Percentiles rank a stretch among this genome's conserved stretches.
Conservation (phyloP, 495 filamentous ascomycete genomes). For the Cetradonia linearis region DNA sequence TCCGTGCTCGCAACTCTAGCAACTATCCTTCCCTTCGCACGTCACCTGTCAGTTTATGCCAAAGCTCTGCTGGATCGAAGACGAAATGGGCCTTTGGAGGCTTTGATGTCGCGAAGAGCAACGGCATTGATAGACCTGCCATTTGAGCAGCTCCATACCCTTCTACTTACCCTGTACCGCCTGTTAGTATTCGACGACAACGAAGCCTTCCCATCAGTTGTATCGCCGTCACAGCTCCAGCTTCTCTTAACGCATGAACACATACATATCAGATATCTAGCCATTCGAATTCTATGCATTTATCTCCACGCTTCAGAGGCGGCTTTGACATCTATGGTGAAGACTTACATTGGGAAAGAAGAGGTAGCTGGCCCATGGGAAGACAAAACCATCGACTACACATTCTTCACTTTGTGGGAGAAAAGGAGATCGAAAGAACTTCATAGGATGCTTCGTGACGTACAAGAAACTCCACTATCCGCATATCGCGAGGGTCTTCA, state of each 20-base stretch:
- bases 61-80: slow-evolving; percentile 11
- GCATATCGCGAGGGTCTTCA: slow-evolving; percentile 23
- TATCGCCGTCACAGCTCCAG: slow-evolving; percentile 57
- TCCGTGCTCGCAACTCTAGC: slow-evolving; percentile 61
- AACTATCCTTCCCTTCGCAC: slow-evolving; percentile 67
- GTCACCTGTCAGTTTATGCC: slow-evolving; percentile 49
- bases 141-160: slow-evolving; percentile 27
- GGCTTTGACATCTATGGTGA: slow-evolving; percentile 59
- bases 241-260: slow-evolving; percentile 53
- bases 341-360: slow-evolving; percentile 49
- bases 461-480: slow-evolving; percentile 23
- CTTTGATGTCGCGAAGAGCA: slow-evolving; percentile 33
- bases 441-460: slow-evolving; percentile 32
- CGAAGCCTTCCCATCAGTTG: slow-evolving; percentile 47
- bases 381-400: slow-evolving; percentile 67
- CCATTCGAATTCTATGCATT: slow-evolving; percentile 66
- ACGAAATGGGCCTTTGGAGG: slow-evolving; percentile 10
- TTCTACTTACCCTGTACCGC: slow-evolving; percentile 63
- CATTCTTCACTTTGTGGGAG: slow-evolving; percentile 75
- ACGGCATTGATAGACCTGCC: slow-evolving; percentile 34
- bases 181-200: slow-evolving; percentile 70
- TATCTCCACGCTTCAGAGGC: slow-evolving; percentile 73
- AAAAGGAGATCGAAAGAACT: slow-evolving; percentile 42
- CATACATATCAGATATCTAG: slow-evolving; percentile 61
- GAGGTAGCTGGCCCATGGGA: slow-evolving; percentile 64